Evolutionary conservation across 2,329 filamentous ascomycete species (phyloP).

Genomic region (Aspergillus pseudotamarii): DNA sequence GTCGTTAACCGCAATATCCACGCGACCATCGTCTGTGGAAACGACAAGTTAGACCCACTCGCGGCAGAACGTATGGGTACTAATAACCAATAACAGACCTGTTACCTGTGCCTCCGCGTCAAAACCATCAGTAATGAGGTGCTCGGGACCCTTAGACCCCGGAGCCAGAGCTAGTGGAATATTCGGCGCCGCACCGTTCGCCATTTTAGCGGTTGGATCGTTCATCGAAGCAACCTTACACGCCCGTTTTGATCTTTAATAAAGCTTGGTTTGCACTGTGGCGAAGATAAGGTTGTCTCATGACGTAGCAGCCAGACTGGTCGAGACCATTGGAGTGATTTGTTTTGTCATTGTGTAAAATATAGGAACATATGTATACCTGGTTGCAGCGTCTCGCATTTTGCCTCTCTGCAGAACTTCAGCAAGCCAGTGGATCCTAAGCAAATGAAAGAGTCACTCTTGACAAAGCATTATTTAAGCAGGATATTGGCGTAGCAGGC

Average conservation of each 20-base stretch:
- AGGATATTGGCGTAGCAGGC: neutral
- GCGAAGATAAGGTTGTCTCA: neutral
- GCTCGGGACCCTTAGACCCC: neutral
- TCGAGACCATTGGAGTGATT: neutral
- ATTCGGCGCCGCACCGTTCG: neutral
- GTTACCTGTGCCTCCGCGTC: neutral
- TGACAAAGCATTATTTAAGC: neutral
- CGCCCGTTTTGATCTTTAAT: neutral
- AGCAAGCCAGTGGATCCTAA: neutral
- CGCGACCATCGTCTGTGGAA: neutral
- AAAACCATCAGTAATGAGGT: neutral
- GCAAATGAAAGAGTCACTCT: neutral
- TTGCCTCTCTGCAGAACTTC: neutral
- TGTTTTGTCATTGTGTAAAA: neutral
- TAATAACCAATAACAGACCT: neutral
- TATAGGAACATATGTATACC: neutral
- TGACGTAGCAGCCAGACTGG: neutral
- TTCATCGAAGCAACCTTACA: neutral
- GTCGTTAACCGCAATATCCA: neutral
- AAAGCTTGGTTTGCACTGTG: neutral
- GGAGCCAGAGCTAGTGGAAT: neutral
- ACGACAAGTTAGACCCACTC: neutral
- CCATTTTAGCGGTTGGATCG: neutral
- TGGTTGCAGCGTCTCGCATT: neutral
- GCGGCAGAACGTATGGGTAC: neutral